Percentiles rank a stretch among this genome's conserved stretches.
Evolutionary conservation across 768 basidiomycete genomes (phyloP).

Genomic region (Serendipita sp.): DNA sequence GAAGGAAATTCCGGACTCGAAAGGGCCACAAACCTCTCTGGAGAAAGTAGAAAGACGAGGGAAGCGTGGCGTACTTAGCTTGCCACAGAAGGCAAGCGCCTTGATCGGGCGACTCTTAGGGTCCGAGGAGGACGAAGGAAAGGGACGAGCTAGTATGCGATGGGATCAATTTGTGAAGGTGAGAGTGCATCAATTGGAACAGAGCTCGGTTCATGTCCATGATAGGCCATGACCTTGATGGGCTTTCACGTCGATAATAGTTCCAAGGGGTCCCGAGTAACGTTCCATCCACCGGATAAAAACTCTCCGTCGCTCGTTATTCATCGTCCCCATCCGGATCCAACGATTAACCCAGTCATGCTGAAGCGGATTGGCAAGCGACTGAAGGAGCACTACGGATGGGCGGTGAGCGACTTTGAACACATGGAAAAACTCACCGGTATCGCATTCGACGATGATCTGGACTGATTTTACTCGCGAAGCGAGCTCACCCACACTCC

Average conservation of each 20-base stretch:
- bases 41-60: conserved; percentile 24
- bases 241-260: conserved; percentile 58
- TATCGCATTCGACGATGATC: background rate
- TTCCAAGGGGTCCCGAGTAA: conserved; percentile 67
- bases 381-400: conserved; percentile 49
- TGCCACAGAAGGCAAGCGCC: conserved; percentile 33
- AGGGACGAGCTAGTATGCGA: conserved; percentile 43
- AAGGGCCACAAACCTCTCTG: conserved; percentile 30
- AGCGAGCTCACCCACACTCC: too few relatives aligned
- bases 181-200: conserved; percentile 7
- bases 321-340: conserved; percentile 51
- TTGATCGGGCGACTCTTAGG: conserved; percentile 51
- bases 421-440: background rate
- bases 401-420: conserved; percentile 32
- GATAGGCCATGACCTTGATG: conserved; percentile 59
- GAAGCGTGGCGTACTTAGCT: conserved; percentile 6
- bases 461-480: background rate
- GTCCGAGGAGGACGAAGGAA: conserved; percentile 36
- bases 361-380: conserved; percentile 39
- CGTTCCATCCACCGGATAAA: conserved; percentile 56
- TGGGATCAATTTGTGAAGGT: conserved; percentile 72
- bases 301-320: background rate
- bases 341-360: conserved; percentile 36
- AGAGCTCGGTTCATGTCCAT: background rate
- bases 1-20: conserved; percentile 22